Base-by-base conservation (phyloP, 2,329 filamentous ascomycete genomes). In the Beauveria caledonica region DNA sequence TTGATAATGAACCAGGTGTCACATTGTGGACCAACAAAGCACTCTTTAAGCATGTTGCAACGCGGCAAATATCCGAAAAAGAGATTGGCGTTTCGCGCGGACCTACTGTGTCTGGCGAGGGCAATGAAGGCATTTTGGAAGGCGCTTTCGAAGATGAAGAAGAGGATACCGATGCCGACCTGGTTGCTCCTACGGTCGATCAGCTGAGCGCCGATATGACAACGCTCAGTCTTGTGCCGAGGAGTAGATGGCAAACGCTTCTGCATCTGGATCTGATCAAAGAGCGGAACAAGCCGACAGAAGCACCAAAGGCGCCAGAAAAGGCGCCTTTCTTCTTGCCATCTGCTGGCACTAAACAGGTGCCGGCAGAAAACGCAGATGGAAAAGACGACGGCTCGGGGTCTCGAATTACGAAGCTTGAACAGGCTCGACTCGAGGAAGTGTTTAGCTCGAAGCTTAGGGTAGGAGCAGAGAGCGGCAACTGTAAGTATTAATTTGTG, bases 241-340 rank as follows among this genome's bases (percentile, higher is more conserved):
- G 89, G 72, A 91, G 89, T 63, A 85, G 89, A 67, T 99, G 94
- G 94, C 93, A 97, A 73, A 97, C 92, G 1, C 79, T 99, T 15
- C 79, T 99, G 29, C 90, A 99, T 72, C 81, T 99, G 2, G 94
- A 99, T 69, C 77, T 92, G 27, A 96, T 99, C 71, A 89, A 92
- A 76, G 85, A 92, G 73, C 89, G 94, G 63, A 99, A 99, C 75
- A 96, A 94, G 74, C 94, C 95, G 0, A 92, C 86, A 65, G 92
- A 97, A 72, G 85, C 92, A 0, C 92, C 92, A 17, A 97, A 97
- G 75, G 83, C 86, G 7, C 94, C 94, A 0, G 90, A 97, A 71
- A 96, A 95, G 70, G 93, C 93, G 0, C 95, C 94, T 0, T 97
- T 97, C 79, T 97, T 97, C 79, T 80, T 97, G 4, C 90, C 92